Conservation (phyloP, 495 filamentous ascomycete genomes). For the Tetracladium setigerum region DNA sequence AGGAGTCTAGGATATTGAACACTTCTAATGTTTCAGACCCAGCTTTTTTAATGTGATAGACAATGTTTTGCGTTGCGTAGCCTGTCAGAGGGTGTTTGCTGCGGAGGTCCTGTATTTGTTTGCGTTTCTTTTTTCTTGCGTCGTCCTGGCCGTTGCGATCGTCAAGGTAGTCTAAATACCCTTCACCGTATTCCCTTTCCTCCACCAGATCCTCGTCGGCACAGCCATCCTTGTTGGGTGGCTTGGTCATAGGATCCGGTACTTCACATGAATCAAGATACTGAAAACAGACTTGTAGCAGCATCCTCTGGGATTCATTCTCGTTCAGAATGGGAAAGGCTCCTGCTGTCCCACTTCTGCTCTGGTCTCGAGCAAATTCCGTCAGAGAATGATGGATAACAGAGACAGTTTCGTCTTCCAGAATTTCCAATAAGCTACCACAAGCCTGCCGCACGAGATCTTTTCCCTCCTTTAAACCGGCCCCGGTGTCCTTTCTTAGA, state of each 20-base stretch:
- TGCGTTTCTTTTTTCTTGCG: too few species aligned
- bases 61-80: slow-evolving; percentile 24
- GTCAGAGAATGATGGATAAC: slow-evolving; percentile 48
- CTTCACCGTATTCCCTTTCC: too few species aligned
- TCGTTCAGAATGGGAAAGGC: slow-evolving; percentile 6
- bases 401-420: slow-evolving; percentile 39
- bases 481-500: not conserved
- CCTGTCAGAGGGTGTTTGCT: not conserved
- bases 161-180: too few species aligned
- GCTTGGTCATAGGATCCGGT: not conserved
- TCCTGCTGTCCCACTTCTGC: not conserved
- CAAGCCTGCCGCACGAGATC: slow-evolving; percentile 25
- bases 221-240: not conserved
- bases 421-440: slow-evolving; percentile 43
- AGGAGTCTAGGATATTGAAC: not conserved
- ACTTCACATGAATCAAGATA: slow-evolving; percentile 1
- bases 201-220: too few species aligned
- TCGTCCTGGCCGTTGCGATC: too few species aligned
- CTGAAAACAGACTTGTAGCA: slow-evolving; percentile 3
- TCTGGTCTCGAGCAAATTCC: slow-evolving; percentile 31
- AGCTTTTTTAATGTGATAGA: slow-evolving; percentile 18
- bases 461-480: slow-evolving; percentile 10
- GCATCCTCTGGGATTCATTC: not conserved
- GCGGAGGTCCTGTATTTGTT: too few species aligned
- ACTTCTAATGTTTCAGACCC: slow-evolving; percentile 5